Conservation (phyloP, 2,329 filamentous ascomycete genomes). For the Arthrobotrys sphaeroides region DNA sequence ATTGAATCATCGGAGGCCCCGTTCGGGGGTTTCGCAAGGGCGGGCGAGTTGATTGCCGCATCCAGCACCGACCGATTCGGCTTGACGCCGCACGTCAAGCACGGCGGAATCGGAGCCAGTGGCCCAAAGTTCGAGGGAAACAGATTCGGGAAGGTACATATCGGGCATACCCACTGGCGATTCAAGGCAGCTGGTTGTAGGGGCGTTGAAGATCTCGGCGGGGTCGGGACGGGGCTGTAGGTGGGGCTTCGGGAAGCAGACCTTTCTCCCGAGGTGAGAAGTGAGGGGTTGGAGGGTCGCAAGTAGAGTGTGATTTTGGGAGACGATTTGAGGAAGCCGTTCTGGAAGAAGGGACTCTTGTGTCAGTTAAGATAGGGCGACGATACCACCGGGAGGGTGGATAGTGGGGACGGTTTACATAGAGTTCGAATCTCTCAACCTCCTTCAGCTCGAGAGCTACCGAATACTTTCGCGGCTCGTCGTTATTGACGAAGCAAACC, state of each 20-base stretch:
- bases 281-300: constrained; percentile 66
- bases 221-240: constrained; percentile 61
- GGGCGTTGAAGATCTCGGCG: constrained; percentile 59
- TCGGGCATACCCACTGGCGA: constrained; percentile 80
- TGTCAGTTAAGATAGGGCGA: constrained; percentile 1
- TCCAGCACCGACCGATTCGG: constrained; percentile 64
- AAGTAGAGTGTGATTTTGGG: constrained; percentile 89
- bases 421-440: constrained; percentile 89
- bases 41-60: constrained; percentile 41
- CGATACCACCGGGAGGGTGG: neutral
- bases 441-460: constrained; percentile 87
- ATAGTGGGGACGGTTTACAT: constrained; percentile 66
- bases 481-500: constrained; percentile 91
- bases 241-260: constrained; percentile 63
- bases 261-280: constrained; percentile 62
- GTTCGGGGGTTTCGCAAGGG: constrained; percentile 9
- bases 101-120: constrained; percentile 76
- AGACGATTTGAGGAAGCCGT: constrained; percentile 93
- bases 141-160: constrained; percentile 80
- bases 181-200: constrained; percentile 60
- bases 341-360: constrained; percentile 64
- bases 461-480: constrained; percentile 83
- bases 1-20: constrained; percentile 19
- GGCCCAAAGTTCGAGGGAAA: constrained; percentile 94
- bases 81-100: constrained; percentile 92